These are phyloP conservation scores for Axilococcus clingmanii DNA, from an alignment of 139 green algal genomes.

Conservation along the genomic window DNA sequence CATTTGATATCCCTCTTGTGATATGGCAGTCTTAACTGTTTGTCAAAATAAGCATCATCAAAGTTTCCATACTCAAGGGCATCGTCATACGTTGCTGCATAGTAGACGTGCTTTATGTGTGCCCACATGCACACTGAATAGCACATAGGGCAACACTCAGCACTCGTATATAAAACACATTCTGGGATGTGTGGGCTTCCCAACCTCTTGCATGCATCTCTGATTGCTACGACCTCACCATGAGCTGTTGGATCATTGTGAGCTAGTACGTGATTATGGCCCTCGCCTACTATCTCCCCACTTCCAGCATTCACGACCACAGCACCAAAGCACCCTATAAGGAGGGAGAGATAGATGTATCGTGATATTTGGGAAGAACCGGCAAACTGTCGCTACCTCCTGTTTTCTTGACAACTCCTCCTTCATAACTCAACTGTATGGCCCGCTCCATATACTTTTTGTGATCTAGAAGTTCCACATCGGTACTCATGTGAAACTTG, in stretches of 20 bases:
- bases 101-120: constrained; percentile 16
- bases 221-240: constrained; percentile 10
- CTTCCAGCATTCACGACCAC: constrained; percentile 23
- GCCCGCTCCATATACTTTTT: constrained; percentile 25
- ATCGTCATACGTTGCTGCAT: constrained; percentile 20
- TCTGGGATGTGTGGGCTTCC: constrained; percentile 6
- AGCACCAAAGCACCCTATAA: constrained; percentile 29
- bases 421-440: constrained; percentile 12
- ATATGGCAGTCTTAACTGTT: constrained; percentile 19
- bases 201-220: constrained; percentile 2
- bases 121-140: constrained; percentile 22
- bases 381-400: constrained; percentile 9
- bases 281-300: constrained; percentile 35
- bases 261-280: constrained; percentile 35
- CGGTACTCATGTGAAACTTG: too few species aligned
- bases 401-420: constrained; percentile 16
- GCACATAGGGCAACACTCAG: constrained; percentile 26
- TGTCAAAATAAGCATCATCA: constrained; percentile 32
- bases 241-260: constrained; percentile 34
- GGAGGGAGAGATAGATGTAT: too few species aligned
- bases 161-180: constrained; percentile 17
- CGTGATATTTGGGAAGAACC: neutral
- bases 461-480: too few species aligned
- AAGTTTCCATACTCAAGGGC: constrained; percentile 24
- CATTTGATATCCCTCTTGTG: constrained; percentile 19